Percentiles rank a stretch among this genome's conserved stretches.
phyloP scores from a whole-genome alignment of 345 rosid species.

The Aquilaria malaccensis region DNA sequence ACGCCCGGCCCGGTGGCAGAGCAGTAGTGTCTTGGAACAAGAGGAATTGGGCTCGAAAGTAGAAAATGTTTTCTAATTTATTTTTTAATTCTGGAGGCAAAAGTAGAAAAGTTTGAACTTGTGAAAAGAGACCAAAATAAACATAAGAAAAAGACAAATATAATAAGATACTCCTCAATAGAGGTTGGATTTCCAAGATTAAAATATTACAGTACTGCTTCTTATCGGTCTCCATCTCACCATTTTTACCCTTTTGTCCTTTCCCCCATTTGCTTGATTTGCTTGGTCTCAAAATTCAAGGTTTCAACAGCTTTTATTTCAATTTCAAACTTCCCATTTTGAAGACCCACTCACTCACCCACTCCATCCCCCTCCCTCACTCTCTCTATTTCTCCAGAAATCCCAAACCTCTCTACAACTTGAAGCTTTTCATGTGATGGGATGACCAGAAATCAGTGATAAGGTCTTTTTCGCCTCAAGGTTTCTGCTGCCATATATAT shows the following conservation, averaged over 20 bases:
- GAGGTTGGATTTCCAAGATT: conserved; percentile 23
- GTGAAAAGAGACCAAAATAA: conserved; percentile 24
- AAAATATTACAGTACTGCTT: not conserved
- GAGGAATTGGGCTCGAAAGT: not conserved
- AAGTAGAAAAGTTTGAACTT: conserved; percentile 20
- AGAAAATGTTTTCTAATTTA: not conserved
- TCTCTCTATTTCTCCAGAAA: conserved; percentile 7
- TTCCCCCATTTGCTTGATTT: conserved; percentile 3
- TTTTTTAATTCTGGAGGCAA: not conserved
- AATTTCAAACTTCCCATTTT: conserved; percentile 27
- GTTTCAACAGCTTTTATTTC: conserved; percentile 23
- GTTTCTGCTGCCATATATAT: too few species aligned
- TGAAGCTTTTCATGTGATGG: not conserved
- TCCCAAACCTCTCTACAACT: not conserved
- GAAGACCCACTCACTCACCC: not conserved
- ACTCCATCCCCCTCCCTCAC: conserved; percentile 1
- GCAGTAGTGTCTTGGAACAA: not conserved
- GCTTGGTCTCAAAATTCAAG: too few species aligned
- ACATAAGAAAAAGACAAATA: conserved; percentile 15
- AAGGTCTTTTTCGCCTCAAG: too few species aligned
- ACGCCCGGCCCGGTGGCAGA: too few species aligned
- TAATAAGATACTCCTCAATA: not conserved
- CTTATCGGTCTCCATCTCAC: not conserved
- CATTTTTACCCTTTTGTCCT: conserved; percentile 24
- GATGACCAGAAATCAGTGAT: not conserved